Evolutionary conservation across 345 rosid species (phyloP), one percentile per base, ranked within the genome.

Genomic region (Dimocarpus longan): DNA sequence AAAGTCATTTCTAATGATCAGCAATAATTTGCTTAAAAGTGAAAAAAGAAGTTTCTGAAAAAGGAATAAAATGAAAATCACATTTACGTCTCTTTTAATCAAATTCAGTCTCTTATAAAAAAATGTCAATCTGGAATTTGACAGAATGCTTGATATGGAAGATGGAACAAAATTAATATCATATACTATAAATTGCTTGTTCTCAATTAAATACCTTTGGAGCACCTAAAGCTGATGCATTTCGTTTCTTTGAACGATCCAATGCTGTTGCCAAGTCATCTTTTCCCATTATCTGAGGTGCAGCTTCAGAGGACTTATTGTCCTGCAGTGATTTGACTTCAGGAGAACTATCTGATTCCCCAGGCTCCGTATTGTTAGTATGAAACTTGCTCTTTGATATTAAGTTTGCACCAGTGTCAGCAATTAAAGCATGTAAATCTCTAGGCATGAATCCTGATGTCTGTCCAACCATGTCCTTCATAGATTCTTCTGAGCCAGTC

Each of bases 381-480:
- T 71, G 84, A 5, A 87, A 79, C 83, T 85, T 84, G 66, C 80
- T 82, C 82, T 78, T 86, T 22, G 78, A 71, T 77, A 90, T 75
- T 82, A 93, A 79, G 88, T 85, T 91, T 74, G 91, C 93, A 50
- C 96, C 94, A 77, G 93, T 90, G 88, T 96, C 99, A 40, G 99
- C 99, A 75, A 94, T 81, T 76, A 96, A 86, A 73, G 99, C 99
- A 9, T 73, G 79, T 79, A 96, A 80, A 86, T 96, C 99, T 70
- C 95, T 90, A 39, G 98, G 97, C 85, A 93, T 82, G 91, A 91
- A 94, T 73, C 98, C 99, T 74, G 98, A 94, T 28, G 97, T 93
- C 88, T 96, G 99, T 74, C 92, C 99, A 46, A 93, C 91, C 42
- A 94, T 77, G 74, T 85, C 95, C 86, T 93, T 96, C 69, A 91